A percentile compares a stretch with the other conserved stretches of the same genome.
phyloP scores from a whole-genome alignment of 2,329 filamentous ascomycete species.

The Cladosporium austrohemisphaericum region DNA sequence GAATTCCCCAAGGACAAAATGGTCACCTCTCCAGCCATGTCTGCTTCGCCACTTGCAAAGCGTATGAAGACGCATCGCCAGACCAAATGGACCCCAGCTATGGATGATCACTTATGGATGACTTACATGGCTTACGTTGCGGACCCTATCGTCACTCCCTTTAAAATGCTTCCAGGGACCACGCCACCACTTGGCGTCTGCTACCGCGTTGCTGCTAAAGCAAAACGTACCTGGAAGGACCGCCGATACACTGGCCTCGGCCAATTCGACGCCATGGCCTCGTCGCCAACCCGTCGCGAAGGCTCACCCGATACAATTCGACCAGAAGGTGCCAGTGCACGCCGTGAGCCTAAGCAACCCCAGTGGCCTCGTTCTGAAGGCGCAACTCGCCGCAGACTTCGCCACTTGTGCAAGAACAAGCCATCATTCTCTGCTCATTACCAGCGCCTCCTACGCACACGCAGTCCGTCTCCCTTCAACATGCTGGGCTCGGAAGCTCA shows the following conservation, averaged over 20 bases:
- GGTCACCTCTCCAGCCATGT: constrained; percentile 24
- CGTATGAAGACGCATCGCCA: constrained; percentile 41
- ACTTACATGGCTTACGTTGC: constrained; percentile 64
- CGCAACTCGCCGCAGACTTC: constrained; percentile 55
- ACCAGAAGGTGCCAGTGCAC: constrained; percentile 34
- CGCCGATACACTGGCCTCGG: constrained; percentile 34
- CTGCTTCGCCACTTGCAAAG: constrained; percentile 33
- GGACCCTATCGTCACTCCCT: constrained; percentile 62
- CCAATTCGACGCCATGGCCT: constrained; percentile 26
- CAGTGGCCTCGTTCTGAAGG: constrained; percentile 57
- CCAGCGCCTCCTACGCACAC: constrained; percentile 57
- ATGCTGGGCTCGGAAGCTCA: constrained; percentile 32
- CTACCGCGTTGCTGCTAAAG: constrained; percentile 59
- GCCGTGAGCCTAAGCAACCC: constrained; percentile 35
- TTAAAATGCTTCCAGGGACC: constrained; percentile 63
- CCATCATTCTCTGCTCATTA: constrained; percentile 62
- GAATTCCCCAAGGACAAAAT: constrained; percentile 25
- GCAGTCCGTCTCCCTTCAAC: constrained; percentile 57
- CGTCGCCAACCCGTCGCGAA: constrained; percentile 25
- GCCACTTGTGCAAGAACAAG: constrained; percentile 58
- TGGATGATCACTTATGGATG: constrained; percentile 65
- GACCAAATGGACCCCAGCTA: constrained; percentile 56
- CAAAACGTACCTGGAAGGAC: constrained; percentile 57
- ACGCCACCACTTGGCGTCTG: constrained; percentile 62
- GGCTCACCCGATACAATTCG: constrained; percentile 44